These are phyloP conservation scores for Salix udensis DNA, from an alignment of 345 rosid species.

Conservation along the genomic window DNA sequence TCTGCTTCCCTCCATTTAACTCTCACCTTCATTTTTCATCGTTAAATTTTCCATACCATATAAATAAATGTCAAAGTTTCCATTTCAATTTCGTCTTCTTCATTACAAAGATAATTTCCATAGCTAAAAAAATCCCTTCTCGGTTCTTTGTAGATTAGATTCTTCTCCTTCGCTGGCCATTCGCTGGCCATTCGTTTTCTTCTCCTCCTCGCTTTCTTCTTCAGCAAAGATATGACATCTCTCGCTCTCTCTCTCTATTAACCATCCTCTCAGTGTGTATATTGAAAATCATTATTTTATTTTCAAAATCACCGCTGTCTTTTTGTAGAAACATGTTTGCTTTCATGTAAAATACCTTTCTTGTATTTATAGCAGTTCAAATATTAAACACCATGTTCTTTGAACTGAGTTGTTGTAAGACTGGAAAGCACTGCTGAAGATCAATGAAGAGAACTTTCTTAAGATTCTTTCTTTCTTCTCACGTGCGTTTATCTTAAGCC, in stretches of 20 bases:
- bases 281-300: neutral
- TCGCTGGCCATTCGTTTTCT: constrained; percentile 20
- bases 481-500: neutral
- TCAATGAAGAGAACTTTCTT: neutral
- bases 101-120: constrained; percentile 1
- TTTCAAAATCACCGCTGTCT: neutral
- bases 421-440: neutral
- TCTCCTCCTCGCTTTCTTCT: neutral
- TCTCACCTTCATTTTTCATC: too few relatives aligned
- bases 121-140: neutral
- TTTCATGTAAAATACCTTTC: neutral
- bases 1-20: neutral
- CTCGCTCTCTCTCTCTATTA: neutral
- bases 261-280: neutral
- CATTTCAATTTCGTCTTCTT: constrained; percentile 3
- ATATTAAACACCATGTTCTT: neutral
- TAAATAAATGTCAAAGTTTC: neutral
- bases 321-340: neutral
- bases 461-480: neutral
- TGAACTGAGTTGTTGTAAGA: neutral
- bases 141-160: neutral
- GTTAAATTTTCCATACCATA: too few relatives aligned
- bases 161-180: constrained; percentile 25
- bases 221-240: neutral
- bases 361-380: neutral